Conservation (phyloP, 164 flowering plant species). For the Magnolia officinalis region DNA sequence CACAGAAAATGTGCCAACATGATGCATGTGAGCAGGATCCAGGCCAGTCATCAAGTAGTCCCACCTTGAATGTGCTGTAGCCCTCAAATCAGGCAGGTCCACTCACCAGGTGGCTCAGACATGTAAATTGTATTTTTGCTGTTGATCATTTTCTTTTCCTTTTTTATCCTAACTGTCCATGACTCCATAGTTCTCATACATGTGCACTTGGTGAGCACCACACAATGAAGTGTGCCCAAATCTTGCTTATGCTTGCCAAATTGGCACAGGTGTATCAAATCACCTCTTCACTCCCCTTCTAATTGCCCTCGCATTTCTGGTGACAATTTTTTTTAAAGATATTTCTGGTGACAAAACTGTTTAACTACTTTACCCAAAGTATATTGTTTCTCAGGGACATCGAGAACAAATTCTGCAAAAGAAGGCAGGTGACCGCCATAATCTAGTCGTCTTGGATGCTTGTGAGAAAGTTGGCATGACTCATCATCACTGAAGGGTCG, state of each 20-base stretch:
- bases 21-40: too few relatives aligned
- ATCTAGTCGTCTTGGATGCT: conserved; percentile 33
- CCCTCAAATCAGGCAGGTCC: too few relatives aligned
- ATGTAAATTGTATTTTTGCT: too few relatives aligned
- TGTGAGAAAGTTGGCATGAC: conserved; percentile 27
- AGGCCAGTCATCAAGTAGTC: too few relatives aligned
- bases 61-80: too few relatives aligned
- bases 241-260: not conserved
- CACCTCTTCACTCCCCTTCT: not conserved
- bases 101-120: too few relatives aligned
- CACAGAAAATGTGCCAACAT: too few relatives aligned
- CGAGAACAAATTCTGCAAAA: conserved; percentile 14
- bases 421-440: conserved; percentile 20
- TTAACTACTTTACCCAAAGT: conserved; percentile 26
- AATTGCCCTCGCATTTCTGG: not conserved
- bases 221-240: not conserved
- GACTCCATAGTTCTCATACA: too few relatives aligned
- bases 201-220: too few relatives aligned
- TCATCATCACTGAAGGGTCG: conserved; percentile 40
- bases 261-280: not conserved
- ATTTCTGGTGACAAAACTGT: not conserved
- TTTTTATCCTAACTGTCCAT: too few relatives aligned
- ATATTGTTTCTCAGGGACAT: conserved; percentile 11
- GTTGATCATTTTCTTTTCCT: too few relatives aligned
- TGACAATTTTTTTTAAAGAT: too few relatives aligned